Evolutionary conservation across 2,329 filamentous ascomycete genomes (phyloP), one percentile per base, ranked within the genome.

Genomic region (Colletotrichum magnum): DNA sequence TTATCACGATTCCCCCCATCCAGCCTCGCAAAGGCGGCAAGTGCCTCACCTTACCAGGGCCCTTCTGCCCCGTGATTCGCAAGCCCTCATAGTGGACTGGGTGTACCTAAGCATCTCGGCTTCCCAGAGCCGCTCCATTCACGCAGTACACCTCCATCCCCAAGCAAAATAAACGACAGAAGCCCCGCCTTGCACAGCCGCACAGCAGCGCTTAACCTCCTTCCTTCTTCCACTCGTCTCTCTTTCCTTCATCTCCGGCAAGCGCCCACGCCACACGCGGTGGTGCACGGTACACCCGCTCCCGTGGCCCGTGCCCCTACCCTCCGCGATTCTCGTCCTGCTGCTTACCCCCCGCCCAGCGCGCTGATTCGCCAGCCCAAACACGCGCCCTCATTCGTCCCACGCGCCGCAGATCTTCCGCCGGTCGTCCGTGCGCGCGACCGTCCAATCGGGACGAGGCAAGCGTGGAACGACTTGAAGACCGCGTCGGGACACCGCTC

Each of bases 371-470:
- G 32, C 32, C 32, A 36, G 9, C 9, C 32, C 32, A 36, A 2
- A 9, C 32, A 36, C 32, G 32, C 32, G 32, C 32, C 32, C 32
- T 10, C 32, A 36, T 36, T 36, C 32, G 32, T 67, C n/a, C n/a
- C 58, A 67, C 70, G 70, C 70, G 70, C 70, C 68, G 53, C 45
- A 39, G 53, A 60, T 59, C 58, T 26, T 10, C 32, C 13, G 18
- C 16, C 26, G 15, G 24, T 21, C 36, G 47, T 15, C 36, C 21
- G 10, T 32, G 32, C 32, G 32, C 32, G 32, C 43, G 18, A 18
- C 18, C 18, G 32, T 24, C 70, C 70, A 71, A 70, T 70, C 70
- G 70, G 70, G 54, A 54, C 13, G 21, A 24, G 21, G 21, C 21
- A 24, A 24, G 21, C 21, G 21, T 24, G 21, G 21, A 24, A 41